phyloP scores from a whole-genome alignment of 345 rosid genomes.

The Brassica juncea region DNA sequence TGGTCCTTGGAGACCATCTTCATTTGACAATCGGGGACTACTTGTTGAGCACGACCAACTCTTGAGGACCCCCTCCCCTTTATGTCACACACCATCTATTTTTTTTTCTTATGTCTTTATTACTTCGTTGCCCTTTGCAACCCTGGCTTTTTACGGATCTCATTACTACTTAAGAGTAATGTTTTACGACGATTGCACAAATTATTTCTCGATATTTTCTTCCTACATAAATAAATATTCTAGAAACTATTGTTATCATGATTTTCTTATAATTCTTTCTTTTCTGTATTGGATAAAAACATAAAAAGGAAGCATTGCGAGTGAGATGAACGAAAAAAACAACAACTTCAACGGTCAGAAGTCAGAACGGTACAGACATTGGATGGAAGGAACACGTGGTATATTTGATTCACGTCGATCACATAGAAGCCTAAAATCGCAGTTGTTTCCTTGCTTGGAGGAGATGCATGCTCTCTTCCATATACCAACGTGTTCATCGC shows the following conservation, averaged over 20 bases:
- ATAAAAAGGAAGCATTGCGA: background rate
- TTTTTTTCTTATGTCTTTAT: background rate
- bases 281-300: background rate
- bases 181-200: background rate
- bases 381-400: background rate
- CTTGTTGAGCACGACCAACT: slow-evolving; percentile 23
- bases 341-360: background rate
- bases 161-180: background rate
- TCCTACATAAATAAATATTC: background rate
- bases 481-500: background rate
- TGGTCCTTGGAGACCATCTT: slow-evolving; percentile 60
- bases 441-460: too few species aligned
- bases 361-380: background rate
- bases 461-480: background rate
- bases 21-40: slow-evolving; percentile 62
- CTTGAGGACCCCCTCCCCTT: background rate
- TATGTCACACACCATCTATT: background rate
- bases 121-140: background rate
- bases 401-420: too few species aligned
- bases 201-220: background rate
- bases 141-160: background rate
- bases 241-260: background rate
- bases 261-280: background rate
- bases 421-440: background rate
- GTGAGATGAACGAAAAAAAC: background rate